phyloP scores from a whole-genome alignment of 179 eudicot species.

The Beta corolliflora region DNA sequence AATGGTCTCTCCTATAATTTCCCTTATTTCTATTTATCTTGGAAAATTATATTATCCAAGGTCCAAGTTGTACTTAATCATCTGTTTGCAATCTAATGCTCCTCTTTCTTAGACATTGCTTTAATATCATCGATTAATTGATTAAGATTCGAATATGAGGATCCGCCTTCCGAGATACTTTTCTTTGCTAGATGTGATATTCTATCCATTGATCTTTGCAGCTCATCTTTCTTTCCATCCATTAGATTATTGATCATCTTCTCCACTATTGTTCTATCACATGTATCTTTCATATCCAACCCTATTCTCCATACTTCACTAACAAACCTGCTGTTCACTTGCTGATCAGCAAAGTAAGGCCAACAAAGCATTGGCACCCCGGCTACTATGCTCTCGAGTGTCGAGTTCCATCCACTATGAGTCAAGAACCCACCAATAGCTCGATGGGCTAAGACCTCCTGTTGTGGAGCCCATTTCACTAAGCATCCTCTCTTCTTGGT shows the following conservation, averaged over 20 bases:
- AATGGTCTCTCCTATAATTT: no score
- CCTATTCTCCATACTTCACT: constrained; percentile 51
- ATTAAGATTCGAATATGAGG: constrained; percentile 30
- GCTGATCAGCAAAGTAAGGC: constrained; percentile 58
- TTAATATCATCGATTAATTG: constrained; percentile 37
- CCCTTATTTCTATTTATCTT: no score
- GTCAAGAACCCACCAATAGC: constrained; percentile 59
- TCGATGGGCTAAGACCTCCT: constrained; percentile 51
- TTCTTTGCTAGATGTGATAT: constrained; percentile 29
- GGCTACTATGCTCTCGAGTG: constrained; percentile 49
- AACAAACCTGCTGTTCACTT: constrained; percentile 52
- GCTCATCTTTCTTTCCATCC: constrained; percentile 33
- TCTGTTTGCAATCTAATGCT: no score
- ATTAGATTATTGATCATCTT: constrained; percentile 42
- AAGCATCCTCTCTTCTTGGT: constrained; percentile 50
- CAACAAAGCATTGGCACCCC: constrained; percentile 64
- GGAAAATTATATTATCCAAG: no score
- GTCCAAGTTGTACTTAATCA: no score
- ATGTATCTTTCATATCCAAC: constrained; percentile 62
- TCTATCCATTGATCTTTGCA: constrained; percentile 14
- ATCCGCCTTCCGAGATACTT: constrained; percentile 33
- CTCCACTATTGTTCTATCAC: constrained; percentile 47
- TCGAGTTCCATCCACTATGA: constrained; percentile 69
- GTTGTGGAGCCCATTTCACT: constrained; percentile 60
- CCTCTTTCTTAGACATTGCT: neutral